Evolutionary conservation across 345 rosid species (phyloP).

Genomic region (Rhizophora apiculata): DNA sequence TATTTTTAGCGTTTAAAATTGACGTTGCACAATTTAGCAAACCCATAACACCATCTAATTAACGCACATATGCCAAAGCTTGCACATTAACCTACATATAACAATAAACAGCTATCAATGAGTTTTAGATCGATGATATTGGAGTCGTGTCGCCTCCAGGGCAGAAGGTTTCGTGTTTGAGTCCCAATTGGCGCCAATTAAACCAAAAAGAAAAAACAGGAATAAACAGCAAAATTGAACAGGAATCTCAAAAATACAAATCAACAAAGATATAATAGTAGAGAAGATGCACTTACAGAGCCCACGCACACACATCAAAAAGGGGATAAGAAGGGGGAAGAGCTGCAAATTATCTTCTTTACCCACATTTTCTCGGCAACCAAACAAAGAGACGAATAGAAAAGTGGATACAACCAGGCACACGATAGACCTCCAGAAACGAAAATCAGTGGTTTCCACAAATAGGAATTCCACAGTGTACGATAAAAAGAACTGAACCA

Average conservation of each 20-base stretch:
- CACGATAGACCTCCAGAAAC: neutral
- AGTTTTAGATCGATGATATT: too few relatives aligned
- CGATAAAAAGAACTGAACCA: conserved; percentile 13
- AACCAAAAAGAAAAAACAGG: neutral
- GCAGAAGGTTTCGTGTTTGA: neutral
- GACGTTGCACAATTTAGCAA: neutral
- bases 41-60: neutral
- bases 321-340: neutral
- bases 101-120: neutral
- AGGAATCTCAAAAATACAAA: neutral
- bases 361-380: conserved; percentile 29
- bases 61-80: neutral
- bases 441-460: neutral
- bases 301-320: neutral
- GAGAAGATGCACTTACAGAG: neutral
- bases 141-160: neutral
- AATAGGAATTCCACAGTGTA: conserved; percentile 25
- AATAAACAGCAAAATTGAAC: neutral
- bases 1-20: too few relatives aligned
- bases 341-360: conserved; percentile 1
- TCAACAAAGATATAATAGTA: neutral
- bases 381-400: conserved; percentile 22
- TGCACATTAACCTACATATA: neutral
- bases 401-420: neutral
- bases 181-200: too few relatives aligned